phyloP scores from a whole-genome alignment of 106 monocot species.

The Apostasia shenzhenica region DNA sequence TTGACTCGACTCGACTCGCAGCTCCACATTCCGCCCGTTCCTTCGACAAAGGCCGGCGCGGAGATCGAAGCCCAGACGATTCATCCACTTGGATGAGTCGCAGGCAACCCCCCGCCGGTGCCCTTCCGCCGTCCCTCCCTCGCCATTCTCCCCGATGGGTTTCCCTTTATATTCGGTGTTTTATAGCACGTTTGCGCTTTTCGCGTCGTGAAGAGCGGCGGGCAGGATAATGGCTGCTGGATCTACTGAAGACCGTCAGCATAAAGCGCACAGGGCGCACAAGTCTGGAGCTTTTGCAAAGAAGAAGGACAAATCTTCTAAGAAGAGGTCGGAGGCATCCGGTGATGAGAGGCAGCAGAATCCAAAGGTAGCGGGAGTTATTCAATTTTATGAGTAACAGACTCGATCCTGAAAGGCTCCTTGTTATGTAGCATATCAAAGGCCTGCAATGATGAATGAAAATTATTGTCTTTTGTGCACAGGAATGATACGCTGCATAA shows the following conservation, averaged over 20 bases:
- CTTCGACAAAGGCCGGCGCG: too few relatives aligned
- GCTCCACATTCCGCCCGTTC: too few relatives aligned
- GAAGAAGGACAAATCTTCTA: conserved; percentile 11
- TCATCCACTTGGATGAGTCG: too few relatives aligned
- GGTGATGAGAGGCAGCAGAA: conserved; percentile 27
- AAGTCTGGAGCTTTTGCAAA: conserved; percentile 23
- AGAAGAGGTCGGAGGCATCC: conserved; percentile 5
- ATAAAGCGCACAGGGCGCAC: conserved; percentile 26
- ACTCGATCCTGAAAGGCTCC: neutral
- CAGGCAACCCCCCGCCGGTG: too few relatives aligned
- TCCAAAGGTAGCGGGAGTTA: conserved; percentile 16
- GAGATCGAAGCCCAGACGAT: too few relatives aligned
- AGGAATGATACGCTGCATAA: too few relatives aligned
- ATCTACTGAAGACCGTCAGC: conserved; percentile 11
- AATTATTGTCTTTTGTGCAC: neutral
- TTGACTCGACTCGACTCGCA: too few relatives aligned
- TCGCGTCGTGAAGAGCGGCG: too few relatives aligned
- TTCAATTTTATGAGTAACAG: neutral
- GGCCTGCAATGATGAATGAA: neutral
- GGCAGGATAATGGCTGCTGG: conserved; percentile 10
- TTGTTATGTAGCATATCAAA: neutral
- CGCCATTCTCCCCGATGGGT: too few relatives aligned
- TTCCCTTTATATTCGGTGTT: too few relatives aligned
- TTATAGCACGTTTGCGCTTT: too few relatives aligned
- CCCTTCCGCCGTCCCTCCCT: too few relatives aligned